Evolutionary conservation across 164 flowering plant species (phyloP).

Genomic region (Magnolia kwangsiensis): DNA sequence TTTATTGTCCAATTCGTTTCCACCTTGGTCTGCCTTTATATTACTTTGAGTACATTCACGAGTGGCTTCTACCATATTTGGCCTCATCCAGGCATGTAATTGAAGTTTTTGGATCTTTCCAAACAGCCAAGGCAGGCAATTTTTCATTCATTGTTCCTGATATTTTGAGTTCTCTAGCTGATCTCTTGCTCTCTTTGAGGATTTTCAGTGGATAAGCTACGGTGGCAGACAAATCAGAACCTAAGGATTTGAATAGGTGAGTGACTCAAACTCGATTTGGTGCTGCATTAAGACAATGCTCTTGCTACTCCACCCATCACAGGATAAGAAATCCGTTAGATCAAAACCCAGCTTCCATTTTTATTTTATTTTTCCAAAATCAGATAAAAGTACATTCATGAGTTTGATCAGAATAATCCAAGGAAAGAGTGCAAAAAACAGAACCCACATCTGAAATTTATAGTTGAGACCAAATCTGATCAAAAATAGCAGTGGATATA

Average conservation of each 20-base stretch:
- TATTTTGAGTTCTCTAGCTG: background rate
- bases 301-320: too few species aligned
- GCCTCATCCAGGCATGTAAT: conserved; percentile 11
- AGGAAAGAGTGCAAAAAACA: background rate
- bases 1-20: conserved; percentile 1
- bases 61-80: conserved; percentile 8
- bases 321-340: background rate
- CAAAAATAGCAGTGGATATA: background rate
- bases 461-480: background rate
- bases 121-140: background rate
- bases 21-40: conserved; percentile 4
- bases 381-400: background rate
- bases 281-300: too few species aligned
- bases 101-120: conserved; percentile 7
- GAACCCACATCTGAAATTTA: background rate
- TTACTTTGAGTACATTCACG: conserved; percentile 11
- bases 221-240: background rate
- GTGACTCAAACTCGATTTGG: background rate
- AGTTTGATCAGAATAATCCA: background rate
- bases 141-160: background rate
- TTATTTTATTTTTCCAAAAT: background rate
- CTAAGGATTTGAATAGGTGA: background rate
- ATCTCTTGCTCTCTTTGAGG: background rate
- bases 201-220: background rate
- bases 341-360: background rate